These are phyloP conservation scores for Thalia dealbata DNA, from an alignment of 176 grass and related monocot genomes.

Conservation along the genomic window DNA sequence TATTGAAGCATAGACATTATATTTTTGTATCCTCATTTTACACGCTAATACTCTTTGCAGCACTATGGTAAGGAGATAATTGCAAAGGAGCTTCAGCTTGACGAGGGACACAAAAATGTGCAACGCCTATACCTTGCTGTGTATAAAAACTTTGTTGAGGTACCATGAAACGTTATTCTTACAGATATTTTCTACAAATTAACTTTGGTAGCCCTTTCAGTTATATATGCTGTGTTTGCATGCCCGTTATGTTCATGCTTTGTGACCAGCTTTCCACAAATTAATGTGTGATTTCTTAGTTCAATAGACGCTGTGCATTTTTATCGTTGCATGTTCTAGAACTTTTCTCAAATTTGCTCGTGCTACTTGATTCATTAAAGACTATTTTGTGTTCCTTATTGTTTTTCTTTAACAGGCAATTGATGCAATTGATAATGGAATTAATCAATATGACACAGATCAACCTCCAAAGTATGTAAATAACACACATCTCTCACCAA, in stretches of 20 bases:
- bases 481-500: conserved; percentile 80
- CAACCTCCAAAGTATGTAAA: conserved; percentile 86
- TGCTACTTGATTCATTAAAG: neutral
- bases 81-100: conserved; percentile 75
- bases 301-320: no score
- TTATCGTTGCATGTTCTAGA: neutral
- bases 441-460: conserved; percentile 92
- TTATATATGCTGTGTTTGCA: neutral
- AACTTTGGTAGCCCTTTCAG: neutral
- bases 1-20: neutral
- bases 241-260: neutral
- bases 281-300: neutral
- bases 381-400: neutral
- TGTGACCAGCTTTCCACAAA: neutral
- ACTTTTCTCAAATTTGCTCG: neutral
- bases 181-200: conserved; percentile 6
- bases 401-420: conserved; percentile 42
- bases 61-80: conserved; percentile 98
- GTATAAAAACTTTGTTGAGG: conserved; percentile 98
- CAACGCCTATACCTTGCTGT: conserved; percentile 73
- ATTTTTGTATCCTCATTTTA: neutral
- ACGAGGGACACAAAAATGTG: conserved; percentile 72
- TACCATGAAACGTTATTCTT: conserved; percentile 8
- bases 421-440: conserved; percentile 94
- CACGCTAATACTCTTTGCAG: conserved; percentile 19